Conservation (phyloP, 1,284 basidiomycete genomes). For the Tylopilus sp. region DNA sequence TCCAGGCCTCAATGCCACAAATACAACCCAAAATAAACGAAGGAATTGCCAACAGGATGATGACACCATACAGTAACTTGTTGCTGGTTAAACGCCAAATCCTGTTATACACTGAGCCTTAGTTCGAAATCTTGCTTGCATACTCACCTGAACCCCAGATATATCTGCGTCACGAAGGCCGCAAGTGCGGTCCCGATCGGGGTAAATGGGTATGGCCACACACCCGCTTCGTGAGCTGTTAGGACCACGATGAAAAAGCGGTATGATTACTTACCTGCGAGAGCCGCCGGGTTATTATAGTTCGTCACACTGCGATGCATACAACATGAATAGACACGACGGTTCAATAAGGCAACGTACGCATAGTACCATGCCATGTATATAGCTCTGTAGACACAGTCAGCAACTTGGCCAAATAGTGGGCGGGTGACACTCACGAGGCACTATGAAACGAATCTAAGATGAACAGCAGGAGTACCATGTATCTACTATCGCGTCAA, state of each 20-base stretch:
- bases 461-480: conserved; percentile 40
- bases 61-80: conserved; percentile 29
- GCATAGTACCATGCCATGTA: conserved; percentile 21
- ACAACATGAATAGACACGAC: background rate
- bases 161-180: conserved; percentile 40
- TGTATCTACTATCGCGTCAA: conserved; percentile 25
- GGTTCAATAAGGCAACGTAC: background rate
- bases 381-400: background rate
- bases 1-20: conserved; percentile 24
- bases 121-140: no score
- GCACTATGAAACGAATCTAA: conserved; percentile 44
- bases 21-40: conserved; percentile 36
- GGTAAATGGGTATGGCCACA: conserved; percentile 43
- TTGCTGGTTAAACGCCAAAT: conserved; percentile 8
- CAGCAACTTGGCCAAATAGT: background rate
- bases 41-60: conserved; percentile 33
- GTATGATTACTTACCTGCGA: conserved; percentile 5
- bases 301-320: conserved; percentile 12
- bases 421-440: conserved; percentile 10
- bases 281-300: conserved; percentile 7
- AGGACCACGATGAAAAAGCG: background rate
- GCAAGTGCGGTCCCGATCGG: conserved; percentile 42
- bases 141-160: conserved; percentile 11
- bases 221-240: conserved; percentile 4
- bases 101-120: conserved; percentile 9